Base-by-base conservation (phyloP, 108 stramenopile species). In the Fragilariopsis cylindrus region DNA sequence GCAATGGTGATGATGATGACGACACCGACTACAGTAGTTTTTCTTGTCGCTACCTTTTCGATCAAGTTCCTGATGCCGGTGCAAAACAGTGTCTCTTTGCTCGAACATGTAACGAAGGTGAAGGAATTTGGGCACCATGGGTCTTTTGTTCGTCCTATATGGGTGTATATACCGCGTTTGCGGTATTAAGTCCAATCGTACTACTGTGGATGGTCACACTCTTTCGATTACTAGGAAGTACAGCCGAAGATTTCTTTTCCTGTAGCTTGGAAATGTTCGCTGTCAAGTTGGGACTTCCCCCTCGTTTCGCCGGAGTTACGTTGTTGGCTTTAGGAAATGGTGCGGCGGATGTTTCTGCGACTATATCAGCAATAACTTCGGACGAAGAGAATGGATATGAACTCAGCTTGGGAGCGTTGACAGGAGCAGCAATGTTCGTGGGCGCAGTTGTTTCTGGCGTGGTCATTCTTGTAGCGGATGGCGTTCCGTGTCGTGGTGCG, bases 281-380 rank as follows among this genome's bases (percentile, higher is more conserved):
- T 42, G 47, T 76, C 19, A 82, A 94, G 70, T 57, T 97, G 69
- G 88, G 96, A 6, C 73, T 99, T 41, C 92, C 97, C 4, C 96
- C 97, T 0, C 90, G 97, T 7, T 95, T 99, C 74, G 97, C 98
- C 3, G 98, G 98, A 1, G 98, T 99, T 40, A 94, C 97, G 0
- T 76, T 98, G 9, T 79, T 99, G 67, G 97, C 98, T 4, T 76
- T 99, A 57, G 98, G 98, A 19, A 99, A 99, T 85, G 98, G 98
- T 12, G 97, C 98, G 7, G 94, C 97, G 13, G 98, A 99, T 75
- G 97, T 98, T 1, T 87, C 83, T 52, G 94, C 97, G 5, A 93
- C 96, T 30, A 85, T 98, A 47, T 91, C 90, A 52, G 96, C 96
- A 40, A 87, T 98, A 43, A 68, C 70, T 5, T 72, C 56, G 7